Evolutionary conservation across 352 stramenopile genomes (phyloP), one percentile per base, ranked within the genome.

Genomic region (Phytophthora nicotianae): DNA sequence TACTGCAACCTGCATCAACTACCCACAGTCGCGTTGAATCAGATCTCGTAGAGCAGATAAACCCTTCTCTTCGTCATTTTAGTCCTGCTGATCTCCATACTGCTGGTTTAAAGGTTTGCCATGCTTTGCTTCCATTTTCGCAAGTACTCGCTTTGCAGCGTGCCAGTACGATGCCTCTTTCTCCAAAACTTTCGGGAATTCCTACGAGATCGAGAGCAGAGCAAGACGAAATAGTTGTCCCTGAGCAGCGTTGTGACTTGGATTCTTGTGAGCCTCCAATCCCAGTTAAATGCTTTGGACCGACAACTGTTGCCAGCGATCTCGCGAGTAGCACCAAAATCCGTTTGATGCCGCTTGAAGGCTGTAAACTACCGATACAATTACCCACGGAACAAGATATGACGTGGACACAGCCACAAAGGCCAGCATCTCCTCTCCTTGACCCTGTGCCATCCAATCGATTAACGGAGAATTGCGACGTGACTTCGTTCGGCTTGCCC

Each of bases 121-220:
- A 81, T 21, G 68, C 79, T 14, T 50, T 93, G 21, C 67, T 84
- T 26, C 79, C 75, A 10, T 93, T 90, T 43, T 76, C 79, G 3
- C 80, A 87, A 17, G 67, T 89, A 19, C 52, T 89, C 19, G 66
- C 75, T 32, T 59, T 89, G 10, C 70, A 88, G 24, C 70, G 70
- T 46, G 50, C 17, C 19, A 62, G 24, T 45, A 51, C 5, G 8
- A 24, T 56, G 3, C 24, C 48, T 5, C 13, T 26, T 11, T 37
- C 27, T 24, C 43, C 14, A 32, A 42, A 51, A 17, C 5, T 54
- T 9, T 29, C 33, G 38, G n/a, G n/a, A 21, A 49, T 50, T 19
- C 26, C 40, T 10, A 49, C 29, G 11, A 26, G 16, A 42, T 33
- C 43, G 26, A 38, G 45, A 51, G 16, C 26, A 20, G 47, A 47